Base-by-base conservation (phyloP, 306 rosid species). In the Fragaria vesca region DNA sequence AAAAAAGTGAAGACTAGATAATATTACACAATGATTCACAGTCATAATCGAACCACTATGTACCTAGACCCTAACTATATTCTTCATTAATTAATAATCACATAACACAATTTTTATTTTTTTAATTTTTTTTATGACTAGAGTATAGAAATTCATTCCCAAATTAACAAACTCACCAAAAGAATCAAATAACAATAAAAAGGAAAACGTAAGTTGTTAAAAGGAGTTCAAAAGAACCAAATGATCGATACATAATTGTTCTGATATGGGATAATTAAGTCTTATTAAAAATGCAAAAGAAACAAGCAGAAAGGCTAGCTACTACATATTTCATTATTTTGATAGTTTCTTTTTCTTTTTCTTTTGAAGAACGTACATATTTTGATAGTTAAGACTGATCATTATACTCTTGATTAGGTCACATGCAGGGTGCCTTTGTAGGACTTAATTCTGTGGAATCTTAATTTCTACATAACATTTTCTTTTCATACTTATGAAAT, bases 371-470 rank as follows among this genome's bases (percentile, higher is more conserved):
- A 38, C 42, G 67, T 69, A 68, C 42, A 70, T 69, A 68, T 76
- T 81, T 84, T 82, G 76, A 76, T 69, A 55, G 67, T 42, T 58
- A 26, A 75, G 40, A 72, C 69, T 60, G 65, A 75, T 76, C 65
- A 77, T 48, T 30, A 80, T 69, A 62, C 50, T 71, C 61, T 83
- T 79, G 83, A 83, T 81, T 40, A 77, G 78, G 82, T 88, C 89
- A 89, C 94, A 89, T 91, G 94, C 88, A 78, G 32, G 57, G 73
- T 74, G 5, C 76, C 66, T 81, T 73, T 75, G 55, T 69, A 86
- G 84, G 84, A 88, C 80, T 72, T 24, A 24, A 24, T 24, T 51
- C 8, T 52, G 60, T 65, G 17, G 28, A 47, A 24, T 45, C 42
- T 38, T 38, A 38, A 63, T 60, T 72, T 50, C 10, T 46, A 45